Conservation (phyloP, 306 rosid species). For the Senna siamea region DNA sequence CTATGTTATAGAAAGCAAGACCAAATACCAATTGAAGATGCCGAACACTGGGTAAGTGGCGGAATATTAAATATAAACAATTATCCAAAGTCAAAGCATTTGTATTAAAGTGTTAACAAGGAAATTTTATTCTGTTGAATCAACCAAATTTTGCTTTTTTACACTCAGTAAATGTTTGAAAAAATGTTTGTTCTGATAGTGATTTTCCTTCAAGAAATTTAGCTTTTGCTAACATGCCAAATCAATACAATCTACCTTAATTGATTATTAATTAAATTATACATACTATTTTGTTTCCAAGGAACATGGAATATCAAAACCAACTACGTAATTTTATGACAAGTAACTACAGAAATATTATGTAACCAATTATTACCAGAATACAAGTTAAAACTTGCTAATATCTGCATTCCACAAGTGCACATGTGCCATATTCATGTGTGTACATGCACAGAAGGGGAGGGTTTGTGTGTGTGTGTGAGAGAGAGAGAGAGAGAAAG, state of each 20-base stretch:
- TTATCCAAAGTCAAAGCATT: neutral
- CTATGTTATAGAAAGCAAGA: slow-evolving; percentile 27
- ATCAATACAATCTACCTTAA: neutral
- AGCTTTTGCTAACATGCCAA: neutral
- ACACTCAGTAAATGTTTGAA: neutral
- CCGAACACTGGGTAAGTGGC: slow-evolving; percentile 10
- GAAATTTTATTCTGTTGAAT: neutral
- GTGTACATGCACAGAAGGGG: too few relatives aligned
- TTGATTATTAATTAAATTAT: neutral
- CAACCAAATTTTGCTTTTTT: neutral
- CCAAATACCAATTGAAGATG: slow-evolving; percentile 21
- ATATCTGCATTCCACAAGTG: too few relatives aligned
- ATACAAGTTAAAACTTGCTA: neutral
- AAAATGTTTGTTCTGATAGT: neutral
- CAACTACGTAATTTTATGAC: neutral
- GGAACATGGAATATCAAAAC: neutral
- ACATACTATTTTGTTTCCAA: neutral
- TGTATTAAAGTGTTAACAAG: neutral
- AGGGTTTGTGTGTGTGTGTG: neutral
- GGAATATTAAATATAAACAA: slow-evolving; percentile 10
- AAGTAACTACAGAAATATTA: neutral
- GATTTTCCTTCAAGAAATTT: neutral
- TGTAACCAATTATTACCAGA: neutral
- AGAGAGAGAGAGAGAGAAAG: slow-evolving; percentile 11
- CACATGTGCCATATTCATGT: too few relatives aligned